These are phyloP conservation scores for Amylocarpus encephaloides DNA, from an alignment of 2,329 filamentous ascomycete species.

Conservation along the genomic window DNA sequence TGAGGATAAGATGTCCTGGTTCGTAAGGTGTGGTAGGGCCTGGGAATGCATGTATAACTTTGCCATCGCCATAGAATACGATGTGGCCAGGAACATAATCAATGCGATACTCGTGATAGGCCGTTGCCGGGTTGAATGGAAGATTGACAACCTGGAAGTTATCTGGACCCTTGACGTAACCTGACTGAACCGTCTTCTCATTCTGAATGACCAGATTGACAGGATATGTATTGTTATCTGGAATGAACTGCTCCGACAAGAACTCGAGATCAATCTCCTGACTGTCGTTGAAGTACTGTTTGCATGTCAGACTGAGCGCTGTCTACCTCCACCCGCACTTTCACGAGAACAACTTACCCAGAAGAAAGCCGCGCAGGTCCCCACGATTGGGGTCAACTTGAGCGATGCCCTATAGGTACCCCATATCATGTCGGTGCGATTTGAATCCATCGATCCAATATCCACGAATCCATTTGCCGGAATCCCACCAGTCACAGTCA, in stretches of 20 bases:
- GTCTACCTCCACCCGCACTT: no score
- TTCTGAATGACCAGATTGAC: conserved; percentile 75
- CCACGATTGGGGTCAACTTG: conserved; percentile 43
- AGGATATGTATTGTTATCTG: conserved; percentile 43
- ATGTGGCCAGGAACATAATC: conserved; percentile 62
- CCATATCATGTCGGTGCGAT: conserved; percentile 56
- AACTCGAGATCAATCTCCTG: conserved; percentile 81
- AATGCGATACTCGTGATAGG: conserved; percentile 73
- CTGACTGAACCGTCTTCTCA: conserved; percentile 47
- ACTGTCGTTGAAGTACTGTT: conserved; percentile 68
- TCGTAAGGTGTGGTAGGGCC: conserved; percentile 48
- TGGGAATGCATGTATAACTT: conserved; percentile 51
- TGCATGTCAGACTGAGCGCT: conserved; percentile 3
- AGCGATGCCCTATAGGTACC: conserved; percentile 61
- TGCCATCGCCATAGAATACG: conserved; percentile 62
- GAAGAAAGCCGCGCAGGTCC: conserved; percentile 72
- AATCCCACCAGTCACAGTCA: conserved; percentile 45
- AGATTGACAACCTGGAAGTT: conserved; percentile 53
- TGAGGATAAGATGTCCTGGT: conserved; percentile 62
- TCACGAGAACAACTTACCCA: conserved; percentile 49
- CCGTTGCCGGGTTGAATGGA: conserved; percentile 57
- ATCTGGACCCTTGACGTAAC: conserved; percentile 55
- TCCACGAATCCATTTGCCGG: conserved; percentile 46
- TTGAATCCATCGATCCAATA: conserved; percentile 57
- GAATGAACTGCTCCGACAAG: conserved; percentile 58